A percentile compares a stretch with the other conserved stretches of the same genome.
These are phyloP conservation scores for Acacia acuminata DNA, from an alignment of 306 rosid genomes.

Conservation along the genomic window DNA sequence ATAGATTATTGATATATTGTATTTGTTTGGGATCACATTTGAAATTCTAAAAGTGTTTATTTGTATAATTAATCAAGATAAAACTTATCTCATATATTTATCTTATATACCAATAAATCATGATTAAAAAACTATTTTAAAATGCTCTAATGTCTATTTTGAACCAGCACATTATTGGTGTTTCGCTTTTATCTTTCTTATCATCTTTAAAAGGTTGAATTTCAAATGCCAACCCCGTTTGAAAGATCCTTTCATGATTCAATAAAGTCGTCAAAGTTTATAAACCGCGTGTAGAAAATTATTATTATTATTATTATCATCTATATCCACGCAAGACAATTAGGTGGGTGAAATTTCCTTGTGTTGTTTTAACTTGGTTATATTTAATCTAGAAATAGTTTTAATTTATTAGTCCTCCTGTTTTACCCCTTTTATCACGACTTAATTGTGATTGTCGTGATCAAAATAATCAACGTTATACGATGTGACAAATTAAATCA, in stretches of 20 bases:
- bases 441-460: no score
- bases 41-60: no score
- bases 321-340: neutral
- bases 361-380: neutral
- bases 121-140: no score
- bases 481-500: neutral
- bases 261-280: slow-evolving; percentile 39
- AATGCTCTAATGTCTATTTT: no score
- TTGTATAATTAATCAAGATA: no score
- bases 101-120: no score
- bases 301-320: neutral
- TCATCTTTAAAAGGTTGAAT: slow-evolving; percentile 35
- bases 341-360: neutral
- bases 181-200: slow-evolving; percentile 2
- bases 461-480: neutral
- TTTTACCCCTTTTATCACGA: no score
- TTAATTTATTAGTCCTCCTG: no score
- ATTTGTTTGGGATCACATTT: no score
- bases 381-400: neutral
- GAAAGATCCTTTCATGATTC: slow-evolving; percentile 55
- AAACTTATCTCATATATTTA: no score
- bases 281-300: slow-evolving; percentile 28
- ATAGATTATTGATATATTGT: no score
- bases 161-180: neutral
- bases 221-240: slow-evolving; percentile 50